Base-by-base conservation (phyloP, 1,284 basidiomycete genomes). In the Farysia itapuensis region DNA sequence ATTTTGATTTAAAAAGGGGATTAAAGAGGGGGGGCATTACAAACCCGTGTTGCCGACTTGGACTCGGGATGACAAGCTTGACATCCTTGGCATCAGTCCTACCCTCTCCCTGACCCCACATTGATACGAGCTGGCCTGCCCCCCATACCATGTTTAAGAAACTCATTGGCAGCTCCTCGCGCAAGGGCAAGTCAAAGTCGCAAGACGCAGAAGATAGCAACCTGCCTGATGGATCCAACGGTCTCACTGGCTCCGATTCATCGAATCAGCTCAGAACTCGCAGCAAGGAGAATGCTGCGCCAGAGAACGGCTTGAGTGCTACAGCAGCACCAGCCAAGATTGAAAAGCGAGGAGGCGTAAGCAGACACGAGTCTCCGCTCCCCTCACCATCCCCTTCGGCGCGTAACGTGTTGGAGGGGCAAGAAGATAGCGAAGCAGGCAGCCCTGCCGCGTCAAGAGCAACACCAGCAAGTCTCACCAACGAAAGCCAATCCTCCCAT, bases 141-240 rank as follows among this genome's bases (percentile, higher is more conserved):
- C n/a, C n/a, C n/a, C n/a, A n/a, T n/a, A n/a, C n/a, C n/a, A 74
- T 75, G 72, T 70, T 75, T 42, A 73, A 74, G 38, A 70, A 70
- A 43, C 67, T 73, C 43, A 72, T 75, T 50, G 70, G 72, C 26
- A 67, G 63, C 25, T 69, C 69, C 13, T 70, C 69, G 37, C 64
- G 65, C 19, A 70, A 70, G 46, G 64, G 66, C 38, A 70, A 71
- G 42, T 57, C 65, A 21, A 72, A 72, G 31, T 25, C 52, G 5
- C 50, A 47, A 14, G 69, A 70, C 22, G 46, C 29, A 25, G 47
- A 61, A 33, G 57, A 54, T 26, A 40, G 28, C 29, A 14, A 31
- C 30, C n/a, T n/a, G n/a, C n/a, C n/a, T n/a, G 56, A 49, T 9
- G 42, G 26, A 2, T 43, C 50, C 39, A 54, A 48, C 39, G 52